Conservation (phyloP, 2,329 filamentous ascomycete genomes). For the Kalaharituber pfeilii region DNA sequence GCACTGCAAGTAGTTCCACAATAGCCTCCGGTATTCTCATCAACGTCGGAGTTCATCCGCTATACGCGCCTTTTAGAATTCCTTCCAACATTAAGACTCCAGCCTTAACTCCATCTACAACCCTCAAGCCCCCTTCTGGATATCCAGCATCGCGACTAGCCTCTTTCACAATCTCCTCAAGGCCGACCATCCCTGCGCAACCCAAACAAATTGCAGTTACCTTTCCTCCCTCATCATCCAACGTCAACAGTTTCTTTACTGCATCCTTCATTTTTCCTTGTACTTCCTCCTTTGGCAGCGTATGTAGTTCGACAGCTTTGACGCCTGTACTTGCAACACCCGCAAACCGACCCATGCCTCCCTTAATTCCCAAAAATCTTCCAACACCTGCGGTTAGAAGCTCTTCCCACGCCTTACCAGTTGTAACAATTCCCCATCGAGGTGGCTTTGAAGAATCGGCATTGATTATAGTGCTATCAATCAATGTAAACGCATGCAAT, state of each 20-base stretch:
- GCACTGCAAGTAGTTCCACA: too few species aligned
- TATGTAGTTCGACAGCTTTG: slow-evolving; percentile 63
- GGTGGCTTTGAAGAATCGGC: slow-evolving; percentile 8
- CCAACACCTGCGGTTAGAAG: slow-evolving; percentile 51
- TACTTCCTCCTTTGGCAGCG: slow-evolving; percentile 46
- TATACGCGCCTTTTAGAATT: slow-evolving; percentile 27
- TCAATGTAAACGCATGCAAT: slow-evolving; percentile 41
- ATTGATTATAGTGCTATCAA: slow-evolving; percentile 28
- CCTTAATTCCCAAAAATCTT: slow-evolving; percentile 34
- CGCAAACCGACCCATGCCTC: slow-evolving; percentile 39
- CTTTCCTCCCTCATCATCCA: slow-evolving; percentile 26
- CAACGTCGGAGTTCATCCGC: too few species aligned
- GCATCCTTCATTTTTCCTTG: slow-evolving; percentile 48
- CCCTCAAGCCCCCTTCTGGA: slow-evolving; percentile 35
- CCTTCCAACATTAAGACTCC: slow-evolving; percentile 47
- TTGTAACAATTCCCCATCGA: slow-evolving; percentile 72
- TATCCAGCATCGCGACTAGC: slow-evolving; percentile 43
- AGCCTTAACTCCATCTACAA: slow-evolving; percentile 66
- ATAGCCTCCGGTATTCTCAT: too few species aligned
- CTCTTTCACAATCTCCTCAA: slow-evolving; percentile 57
- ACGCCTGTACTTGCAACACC: slow-evolving; percentile 72
- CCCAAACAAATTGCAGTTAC: slow-evolving; percentile 63
- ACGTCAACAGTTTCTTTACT: slow-evolving; percentile 45
- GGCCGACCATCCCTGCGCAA: slow-evolving; percentile 78
- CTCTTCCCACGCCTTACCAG: slow-evolving; percentile 64